Evolutionary conservation across 495 filamentous ascomycete species (phyloP).

Genomic region (Penicillium samsonianum): DNA sequence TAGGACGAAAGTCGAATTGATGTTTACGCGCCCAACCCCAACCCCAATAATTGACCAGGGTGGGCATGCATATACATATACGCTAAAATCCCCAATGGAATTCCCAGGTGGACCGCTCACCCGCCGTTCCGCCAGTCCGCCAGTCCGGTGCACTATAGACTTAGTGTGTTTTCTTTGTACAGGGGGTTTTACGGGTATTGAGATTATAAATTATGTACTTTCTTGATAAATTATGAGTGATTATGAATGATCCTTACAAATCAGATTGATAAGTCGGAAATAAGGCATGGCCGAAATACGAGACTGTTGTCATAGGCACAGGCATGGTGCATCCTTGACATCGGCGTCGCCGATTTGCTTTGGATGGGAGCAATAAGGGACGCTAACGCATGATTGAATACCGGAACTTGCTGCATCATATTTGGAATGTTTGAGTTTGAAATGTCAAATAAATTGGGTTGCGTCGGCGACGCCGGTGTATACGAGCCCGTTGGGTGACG

Average conservation of each 20-base stretch:
- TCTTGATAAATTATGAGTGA: background rate
- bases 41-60: background rate
- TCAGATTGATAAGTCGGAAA: too few relatives aligned
- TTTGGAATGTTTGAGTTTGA: background rate
- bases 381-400: background rate
- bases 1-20: background rate
- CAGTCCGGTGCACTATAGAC: background rate
- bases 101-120: background rate
- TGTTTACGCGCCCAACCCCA: constrained; percentile 1
- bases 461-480: background rate
- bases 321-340: background rate
- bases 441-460: background rate
- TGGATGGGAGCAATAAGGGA: background rate
- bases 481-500: background rate
- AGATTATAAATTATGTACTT: background rate
- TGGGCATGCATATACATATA: background rate
- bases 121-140: constrained; percentile 14
- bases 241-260: background rate
- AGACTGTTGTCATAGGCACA: constrained; percentile 4
- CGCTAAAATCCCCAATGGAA: background rate
- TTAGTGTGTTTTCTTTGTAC: background rate
- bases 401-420: background rate
- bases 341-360: constrained; percentile 6
- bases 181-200: background rate
- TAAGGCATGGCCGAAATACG: constrained; percentile 5